Base-by-base conservation (phyloP, 441 rosid species). In the Erysimum cheiri region DNA sequence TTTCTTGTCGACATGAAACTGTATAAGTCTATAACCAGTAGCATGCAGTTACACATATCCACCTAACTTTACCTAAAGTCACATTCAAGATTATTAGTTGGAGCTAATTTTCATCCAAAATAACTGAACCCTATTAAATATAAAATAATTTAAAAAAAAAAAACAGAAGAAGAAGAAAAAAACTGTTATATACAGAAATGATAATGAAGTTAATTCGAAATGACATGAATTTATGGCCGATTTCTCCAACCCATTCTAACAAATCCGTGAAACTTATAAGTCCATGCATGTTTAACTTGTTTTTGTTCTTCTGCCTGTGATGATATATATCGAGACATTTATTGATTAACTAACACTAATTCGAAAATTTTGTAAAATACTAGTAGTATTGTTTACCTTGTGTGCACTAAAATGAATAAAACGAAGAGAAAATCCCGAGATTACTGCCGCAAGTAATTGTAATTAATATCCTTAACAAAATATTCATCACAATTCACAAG, bases 51-150 rank as follows among this genome's bases (percentile, higher is more conserved):
- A 69, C 17, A 69, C 37, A 31, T 22, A 32, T 56, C 46, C 61
- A 75, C 74, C 75, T 63, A 75, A 69, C 49, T 62, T 41, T 41
- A 29, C 61, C 71, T 32, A 63, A 40, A 56, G 31, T 67, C 50
- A 46, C 64, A 62, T 62, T 74, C 43, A 19, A 29, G 19, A 69
- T 36, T 47, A 69, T 54, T 48, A 37, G 53, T 56, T 55, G 44
- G 58, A 36, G 48, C 58, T 36, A 35, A 29, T 67, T 54, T 67
- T 74, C 73, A 60, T 52, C 49, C 33, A 32, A 50, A 15, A 52
- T 1, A 15, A 8, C 55, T 31, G 43, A 65, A 50, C 29, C 6
- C 39, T 5, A 36, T 44, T n/a, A 74, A 53, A 26, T 19, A 48
- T n/a, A 8, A 31, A 49, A 46, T 13, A 22, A 55, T 1, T 19